phyloP scores from a whole-genome alignment of 1,284 basidiomycete species.

The Somion occarium region DNA sequence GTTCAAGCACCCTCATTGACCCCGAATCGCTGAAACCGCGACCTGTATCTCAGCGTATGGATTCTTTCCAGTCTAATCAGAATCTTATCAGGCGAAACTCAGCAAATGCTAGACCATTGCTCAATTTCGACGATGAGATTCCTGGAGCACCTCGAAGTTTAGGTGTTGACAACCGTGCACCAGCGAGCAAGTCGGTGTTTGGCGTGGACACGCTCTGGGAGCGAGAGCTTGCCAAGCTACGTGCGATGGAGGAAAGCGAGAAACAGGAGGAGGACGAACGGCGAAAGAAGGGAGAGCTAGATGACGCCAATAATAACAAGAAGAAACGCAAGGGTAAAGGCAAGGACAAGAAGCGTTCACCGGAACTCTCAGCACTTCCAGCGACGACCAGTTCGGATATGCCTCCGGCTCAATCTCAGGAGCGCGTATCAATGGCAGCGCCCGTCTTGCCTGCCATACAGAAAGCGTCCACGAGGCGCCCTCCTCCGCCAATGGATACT shows the following conservation, averaged over 20 bases:
- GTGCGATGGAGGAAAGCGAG: constrained; percentile 65
- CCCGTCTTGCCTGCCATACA: constrained; percentile 54
- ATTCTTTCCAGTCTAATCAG: constrained; percentile 35
- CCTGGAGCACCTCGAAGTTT: constrained; percentile 20
- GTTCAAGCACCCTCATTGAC: constrained; percentile 68
- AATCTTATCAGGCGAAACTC: constrained; percentile 44
- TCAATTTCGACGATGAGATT: constrained; percentile 54
- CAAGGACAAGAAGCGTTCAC: constrained; percentile 22
- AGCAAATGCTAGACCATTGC: constrained; percentile 47
- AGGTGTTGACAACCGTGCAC: constrained; percentile 10
- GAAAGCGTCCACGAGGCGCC: constrained; percentile 33
- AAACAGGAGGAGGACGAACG: constrained; percentile 45
- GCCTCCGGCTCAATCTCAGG: neutral
- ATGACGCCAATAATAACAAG: constrained; percentile 34
- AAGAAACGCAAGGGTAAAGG: constrained; percentile 41
- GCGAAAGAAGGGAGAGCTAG: constrained; percentile 37
- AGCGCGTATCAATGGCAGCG: constrained; percentile 26
- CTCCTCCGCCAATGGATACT: constrained; percentile 41
- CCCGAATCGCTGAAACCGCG: constrained; percentile 50
- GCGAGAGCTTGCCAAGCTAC: constrained; percentile 68
- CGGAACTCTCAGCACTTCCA: no score
- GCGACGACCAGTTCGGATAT: no score
- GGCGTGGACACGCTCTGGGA: constrained; percentile 81
- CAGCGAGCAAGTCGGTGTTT: constrained; percentile 63
- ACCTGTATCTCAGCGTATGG: constrained; percentile 39